Conservation (phyloP, 2,329 filamentous ascomycete species). For the Bipolaris oryzae region DNA sequence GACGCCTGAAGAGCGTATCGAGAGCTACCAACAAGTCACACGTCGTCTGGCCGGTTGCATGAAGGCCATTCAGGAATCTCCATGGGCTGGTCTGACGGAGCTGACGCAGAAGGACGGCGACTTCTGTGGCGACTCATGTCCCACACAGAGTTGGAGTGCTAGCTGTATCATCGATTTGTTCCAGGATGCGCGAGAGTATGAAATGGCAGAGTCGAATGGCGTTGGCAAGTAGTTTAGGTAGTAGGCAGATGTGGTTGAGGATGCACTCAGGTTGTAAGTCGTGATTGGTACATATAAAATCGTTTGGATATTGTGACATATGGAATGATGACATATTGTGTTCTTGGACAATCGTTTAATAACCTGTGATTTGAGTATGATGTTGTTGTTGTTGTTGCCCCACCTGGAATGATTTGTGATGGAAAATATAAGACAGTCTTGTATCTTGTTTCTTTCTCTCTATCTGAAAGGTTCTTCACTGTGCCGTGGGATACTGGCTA, state of each 20-base stretch:
- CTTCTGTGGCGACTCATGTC: slow-evolving; percentile 87
- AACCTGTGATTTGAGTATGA: background rate
- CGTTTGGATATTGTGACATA: background rate
- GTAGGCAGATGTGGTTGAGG: slow-evolving; percentile 2
- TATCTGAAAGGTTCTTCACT: too few relatives aligned
- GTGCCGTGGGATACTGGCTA: too few relatives aligned
- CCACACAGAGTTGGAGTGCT: slow-evolving; percentile 96
- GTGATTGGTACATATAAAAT: background rate
- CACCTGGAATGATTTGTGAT: background rate
- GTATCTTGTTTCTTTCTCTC: too few relatives aligned
- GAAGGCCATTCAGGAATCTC: slow-evolving; percentile 76
- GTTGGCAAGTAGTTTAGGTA: background rate
- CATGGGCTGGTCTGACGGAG: slow-evolving; percentile 91
- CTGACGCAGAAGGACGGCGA: slow-evolving; percentile 89
- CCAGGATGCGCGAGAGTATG: slow-evolving; percentile 72
- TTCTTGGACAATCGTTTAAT: background rate
- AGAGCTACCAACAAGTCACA: slow-evolving; percentile 95
- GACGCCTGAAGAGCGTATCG: slow-evolving; percentile 71
- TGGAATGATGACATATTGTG: background rate
- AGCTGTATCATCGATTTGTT: slow-evolving; percentile 94
- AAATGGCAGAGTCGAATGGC: slow-evolving; percentile 11
- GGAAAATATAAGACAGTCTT: too few relatives aligned
- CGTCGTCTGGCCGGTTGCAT: slow-evolving; percentile 82
- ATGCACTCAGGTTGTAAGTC: background rate
- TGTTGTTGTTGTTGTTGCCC: background rate